Base-by-base conservation (phyloP, 441 rosid species). In the Pelargonium fulgidum region DNA sequence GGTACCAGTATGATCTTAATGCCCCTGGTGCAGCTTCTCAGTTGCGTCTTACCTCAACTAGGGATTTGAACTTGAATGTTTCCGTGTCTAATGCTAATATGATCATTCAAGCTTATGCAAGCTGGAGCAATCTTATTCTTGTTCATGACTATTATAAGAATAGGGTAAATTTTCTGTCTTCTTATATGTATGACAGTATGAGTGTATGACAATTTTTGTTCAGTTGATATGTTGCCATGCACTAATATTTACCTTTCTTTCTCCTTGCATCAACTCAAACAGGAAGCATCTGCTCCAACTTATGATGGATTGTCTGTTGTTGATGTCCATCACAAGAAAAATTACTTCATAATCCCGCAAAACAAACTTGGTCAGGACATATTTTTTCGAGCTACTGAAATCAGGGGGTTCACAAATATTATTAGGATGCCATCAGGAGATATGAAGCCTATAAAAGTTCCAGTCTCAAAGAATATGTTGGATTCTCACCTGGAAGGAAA, bases 291-390 rank as follows among this genome's bases (percentile, higher is more conserved):
- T 81, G 80, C 84, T 71, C 79, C 86, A 64, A 78, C 77, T 73
- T 73, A 75, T 78, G 80, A 83, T 72, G 82, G 83, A 79, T 83
- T 76, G 75, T 85, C 96, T 50, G 71, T 85, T 75, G 77, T 84
- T 70, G 92, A 87, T 70, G 81, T 88, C 72, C 97, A 88, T 81
- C 90, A 88, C 73, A 89, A 77, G 86, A 87, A 81, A 81, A 86
- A 83, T 73, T 89, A 87, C 80, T 92, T 78, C 68, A 86, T 95
- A 79, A 82, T 92, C 75, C 97, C 98, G 42, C 89, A 85, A 77
- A 95, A 95, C 84, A 90, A 90, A 82, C 93, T 95, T 79, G 99
- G 98, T 73, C 91, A 83, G 79, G 99, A 95, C 77, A 89, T 95
- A 76, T 92, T 85, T 77, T 82, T 95, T 61, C 86, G 95, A 67